Base-by-base conservation (phyloP, 768 basidiomycete genomes). In the Pholiota molesta region DNA sequence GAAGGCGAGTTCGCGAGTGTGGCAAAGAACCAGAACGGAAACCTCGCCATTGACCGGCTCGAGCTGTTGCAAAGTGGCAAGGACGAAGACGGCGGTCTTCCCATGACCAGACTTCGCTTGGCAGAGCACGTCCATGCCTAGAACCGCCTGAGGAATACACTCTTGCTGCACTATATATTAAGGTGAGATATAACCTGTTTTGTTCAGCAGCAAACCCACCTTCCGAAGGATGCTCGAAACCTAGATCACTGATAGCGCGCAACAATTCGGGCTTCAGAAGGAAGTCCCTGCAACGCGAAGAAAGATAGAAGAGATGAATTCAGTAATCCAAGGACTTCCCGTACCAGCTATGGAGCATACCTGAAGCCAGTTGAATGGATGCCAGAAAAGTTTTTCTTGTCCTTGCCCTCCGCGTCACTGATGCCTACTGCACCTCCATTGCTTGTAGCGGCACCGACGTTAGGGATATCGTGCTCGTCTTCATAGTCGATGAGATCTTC, bases 291-390 rank as follows among this genome's bases (percentile, higher is more conserved):
- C 21, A 68, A 69, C 63, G 56, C 47, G 47, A 62, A 55, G 28
- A 23, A 63, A 66, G 47, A 66, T 28, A 8, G 37, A 35, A 14
- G 21, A n/a, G n/a, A n/a, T 1, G 8, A 14, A 26, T 37, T 44
- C 35, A 63, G 54, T 37, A 52, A 54, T 28, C 31, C n/a, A 23
- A 28, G 45, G 11, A 57, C 42, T 23, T 53, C 19, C 35, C 28
- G 59, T 39, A 42, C 28, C 62, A 29, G 44, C 55, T 21, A 59
- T 17, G 14, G 9, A 44, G 73, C 86, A 60, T 60, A 96, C 96
- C 97, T 87, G 80, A 99, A 99, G 61, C 97, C 97, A 65, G 97
- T 99, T n/a, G 96, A 96, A 82, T 99, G 97, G 71, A 99, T 98
- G 31, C 97, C 97, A 63, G 97, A 97, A 73, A 97, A 98, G 76